Evolutionary conservation across 2,329 filamentous ascomycete species (phyloP), one percentile per base, ranked within the genome.

Genomic region (Paracamarosporium sp.): DNA sequence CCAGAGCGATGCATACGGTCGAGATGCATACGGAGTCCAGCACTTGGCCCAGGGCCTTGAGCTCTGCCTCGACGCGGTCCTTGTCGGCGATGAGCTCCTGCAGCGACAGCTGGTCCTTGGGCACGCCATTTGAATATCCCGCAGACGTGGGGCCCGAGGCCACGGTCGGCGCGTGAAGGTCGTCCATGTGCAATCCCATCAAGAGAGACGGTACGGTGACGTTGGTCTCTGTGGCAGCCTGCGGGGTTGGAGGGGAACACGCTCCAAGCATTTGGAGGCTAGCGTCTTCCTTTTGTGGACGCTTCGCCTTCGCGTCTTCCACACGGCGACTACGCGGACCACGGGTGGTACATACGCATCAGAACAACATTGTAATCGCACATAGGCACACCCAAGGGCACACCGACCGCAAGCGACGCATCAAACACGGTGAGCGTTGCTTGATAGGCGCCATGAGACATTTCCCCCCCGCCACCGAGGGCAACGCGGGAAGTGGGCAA

Each of bases 1-100:
- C 43, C 12, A 4, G n/a, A 11, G 20, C 31, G 24, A 54, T 40
- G 30, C 44, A 22, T 17, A 5, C 24, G 11, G 17, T 12, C 30
- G 11, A 20, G 20, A 35, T 54, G 76, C 86, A 69, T 80, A 97
- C 93, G 64, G 93, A 95, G 64, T 93, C 91, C n/a, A 99, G 85
- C 13, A 98, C 92, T 52, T 88, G 85, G 59, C 93, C 88, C 8
- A 98, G 83, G 13, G 93, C 91, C 67, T 89, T 91, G 59, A 99
- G 84, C 79, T 99, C 94, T 46, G 86, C 88, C 79, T 99, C 95
- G 43, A 97, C 80, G 55, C 87, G 85, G 66, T 94, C 89, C 77
- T 97, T 98, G 79, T 92, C 90, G 31, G 85, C 85, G 72, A 95
- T 91, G 50, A 98, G 86, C 79, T 96, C 90, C 41, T 85, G 80